Conservation (phyloP, 164 flowering plant genomes). For the Tetracentron sinense region DNA sequence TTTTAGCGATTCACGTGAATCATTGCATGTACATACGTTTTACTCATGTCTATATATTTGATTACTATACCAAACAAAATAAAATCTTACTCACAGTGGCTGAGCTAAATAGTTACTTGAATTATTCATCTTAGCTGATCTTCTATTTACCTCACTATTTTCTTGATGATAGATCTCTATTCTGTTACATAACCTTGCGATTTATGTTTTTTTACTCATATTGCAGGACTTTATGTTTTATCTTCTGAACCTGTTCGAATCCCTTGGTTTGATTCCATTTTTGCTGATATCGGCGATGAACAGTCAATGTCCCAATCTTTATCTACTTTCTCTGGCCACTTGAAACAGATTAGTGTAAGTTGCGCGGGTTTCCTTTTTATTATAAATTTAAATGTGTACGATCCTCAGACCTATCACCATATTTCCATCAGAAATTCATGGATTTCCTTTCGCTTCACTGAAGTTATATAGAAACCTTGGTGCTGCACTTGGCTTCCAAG, state of each 20-base stretch:
- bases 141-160: neutral
- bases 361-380: neutral
- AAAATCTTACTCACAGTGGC: no score
- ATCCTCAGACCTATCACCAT: constrained; percentile 2
- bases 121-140: neutral
- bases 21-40: no score
- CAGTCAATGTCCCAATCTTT: constrained; percentile 86
- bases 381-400: constrained; percentile 2
- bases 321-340: constrained; percentile 94
- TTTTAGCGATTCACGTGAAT: no score
- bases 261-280: constrained; percentile 90
- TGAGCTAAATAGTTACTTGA: neutral
- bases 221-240: constrained; percentile 79
- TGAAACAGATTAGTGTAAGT: constrained; percentile 85
- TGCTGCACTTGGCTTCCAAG: no score
- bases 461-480: neutral
- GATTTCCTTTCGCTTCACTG: neutral
- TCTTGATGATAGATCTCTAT: neutral
- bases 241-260: constrained; percentile 73
- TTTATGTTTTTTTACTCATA: neutral
- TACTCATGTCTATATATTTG: no score
- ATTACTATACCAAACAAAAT: no score
- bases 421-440: neutral
- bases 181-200: constrained; percentile 1
- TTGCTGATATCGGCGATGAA: constrained; percentile 97